Percentiles rank a stretch among this genome's conserved stretches.
Evolutionary conservation across 306 rosid genomes (phyloP).

Genomic region (Comarum palustre): DNA sequence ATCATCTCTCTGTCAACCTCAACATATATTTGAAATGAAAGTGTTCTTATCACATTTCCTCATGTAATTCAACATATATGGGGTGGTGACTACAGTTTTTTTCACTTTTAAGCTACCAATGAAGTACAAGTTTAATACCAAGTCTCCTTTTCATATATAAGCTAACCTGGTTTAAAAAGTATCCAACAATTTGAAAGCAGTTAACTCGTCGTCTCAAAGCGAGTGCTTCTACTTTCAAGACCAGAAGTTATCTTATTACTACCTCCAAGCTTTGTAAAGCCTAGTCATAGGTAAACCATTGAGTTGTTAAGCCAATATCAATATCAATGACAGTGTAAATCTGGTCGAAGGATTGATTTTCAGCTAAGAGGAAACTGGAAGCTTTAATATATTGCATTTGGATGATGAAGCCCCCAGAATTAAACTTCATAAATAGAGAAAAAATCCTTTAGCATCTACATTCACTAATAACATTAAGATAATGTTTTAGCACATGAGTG

Average conservation of each 20-base stretch:
- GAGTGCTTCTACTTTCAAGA: too few species aligned
- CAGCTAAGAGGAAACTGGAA: constrained; percentile 4
- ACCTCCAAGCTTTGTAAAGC: background rate
- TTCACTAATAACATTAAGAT: constrained; percentile 24
- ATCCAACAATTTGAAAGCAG: too few species aligned
- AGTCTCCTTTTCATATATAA: too few species aligned
- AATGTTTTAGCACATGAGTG: constrained; percentile 18
- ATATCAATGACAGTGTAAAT: background rate
- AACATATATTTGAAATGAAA: too few species aligned
- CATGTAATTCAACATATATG: too few species aligned
- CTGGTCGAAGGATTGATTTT: background rate
- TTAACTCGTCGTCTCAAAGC: too few species aligned
- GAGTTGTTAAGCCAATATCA: background rate
- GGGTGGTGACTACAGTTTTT: too few species aligned
- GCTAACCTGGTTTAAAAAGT: too few species aligned
- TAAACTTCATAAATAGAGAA: background rate
- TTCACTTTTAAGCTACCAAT: too few species aligned
- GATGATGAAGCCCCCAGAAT: background rate
- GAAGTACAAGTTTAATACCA: too few species aligned
- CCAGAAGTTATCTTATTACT: background rate
- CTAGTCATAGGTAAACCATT: background rate
- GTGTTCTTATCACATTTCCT: too few species aligned
- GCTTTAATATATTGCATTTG: background rate
- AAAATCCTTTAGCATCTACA: constrained; percentile 25
- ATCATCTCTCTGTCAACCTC: too few species aligned